Evolutionary conservation across 2,329 filamentous ascomycete genomes (phyloP), one percentile per base, ranked within the genome.

Genomic region (Fusarium sp.): DNA sequence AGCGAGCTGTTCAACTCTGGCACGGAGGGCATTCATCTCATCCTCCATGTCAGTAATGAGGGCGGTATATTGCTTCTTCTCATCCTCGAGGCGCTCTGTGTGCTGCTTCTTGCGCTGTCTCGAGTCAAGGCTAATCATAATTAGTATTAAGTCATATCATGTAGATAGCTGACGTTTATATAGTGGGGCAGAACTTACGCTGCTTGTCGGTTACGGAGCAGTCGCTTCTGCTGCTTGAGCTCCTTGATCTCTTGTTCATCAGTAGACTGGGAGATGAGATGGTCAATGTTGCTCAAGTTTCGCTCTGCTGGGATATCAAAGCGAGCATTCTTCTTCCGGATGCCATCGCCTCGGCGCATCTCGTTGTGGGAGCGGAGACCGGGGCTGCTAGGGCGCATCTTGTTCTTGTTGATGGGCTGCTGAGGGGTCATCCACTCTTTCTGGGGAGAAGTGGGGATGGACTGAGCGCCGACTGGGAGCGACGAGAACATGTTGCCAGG

Each of bases 21-120:
- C 78, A 72, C 90, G 89, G 73, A 94, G 84, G 59, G 88, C 85
- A 52, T 83, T 82, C 69, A 97, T 82, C 71, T 93, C 90, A 59
- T 96, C 91, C 76, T 97, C 92, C 75, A 97, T 85, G 55, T 90
- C 87, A 70, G 82, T 87, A 76, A 97, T 92, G 76, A 92, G 82
- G 72, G 88, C 87, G 56, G 90, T 92, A 83, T 89, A 96, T 60
- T 92, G 88, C 84, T 97, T 97, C 86, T 98, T 97, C 83, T 98
- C 95, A 79, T 96, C 91, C 80, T 98, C 96, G 43, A 98, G 88
- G 73, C 96, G 90, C 82, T 98, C 96, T 33, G 96, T 98, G 82
- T 98, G 95, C 81, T 93, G 91, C 88, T 98, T 98, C 87, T 98
- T 99, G 74, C 96, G 90, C 80, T 98, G 95, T 71, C 96, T 90